Evolutionary conservation across 352 stramenopile species (phyloP).

Genomic region (Globisporangium abappressorium): DNA sequence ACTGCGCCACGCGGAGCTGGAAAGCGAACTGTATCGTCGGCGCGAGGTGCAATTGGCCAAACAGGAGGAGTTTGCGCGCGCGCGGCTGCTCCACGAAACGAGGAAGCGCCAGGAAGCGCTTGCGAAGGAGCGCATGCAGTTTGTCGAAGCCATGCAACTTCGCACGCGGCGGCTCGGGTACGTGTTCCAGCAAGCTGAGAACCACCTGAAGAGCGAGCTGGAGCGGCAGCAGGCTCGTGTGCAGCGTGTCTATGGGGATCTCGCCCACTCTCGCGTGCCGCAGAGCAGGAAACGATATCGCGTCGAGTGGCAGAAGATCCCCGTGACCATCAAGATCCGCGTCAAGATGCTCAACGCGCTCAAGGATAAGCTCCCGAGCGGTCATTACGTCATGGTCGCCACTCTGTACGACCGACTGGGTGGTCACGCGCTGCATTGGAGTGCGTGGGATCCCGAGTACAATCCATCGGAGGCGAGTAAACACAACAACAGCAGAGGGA

Average conservation of each 20-base stretch:
- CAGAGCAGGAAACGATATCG: conserved; percentile 51
- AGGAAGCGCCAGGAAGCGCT: conserved; percentile 37
- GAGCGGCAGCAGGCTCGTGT: conserved; percentile 63
- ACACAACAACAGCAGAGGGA: conserved; percentile 3
- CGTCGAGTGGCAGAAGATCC: conserved; percentile 71
- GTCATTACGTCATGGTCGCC: conserved; percentile 77
- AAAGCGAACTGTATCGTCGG: conserved; percentile 46
- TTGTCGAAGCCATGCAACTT: conserved; percentile 35
- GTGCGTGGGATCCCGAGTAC: conserved; percentile 50
- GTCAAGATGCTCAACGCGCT: conserved; percentile 65
- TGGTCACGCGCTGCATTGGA: conserved; percentile 77
- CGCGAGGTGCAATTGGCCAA: conserved; percentile 44
- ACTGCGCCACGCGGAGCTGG: conserved; percentile 44
- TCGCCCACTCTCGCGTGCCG: conserved; percentile 37
- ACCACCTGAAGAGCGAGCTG: conserved; percentile 51
- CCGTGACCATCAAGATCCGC: conserved; percentile 68
- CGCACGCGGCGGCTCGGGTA: conserved; percentile 52
- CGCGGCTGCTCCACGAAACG: conserved; percentile 40
- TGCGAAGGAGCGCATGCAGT: conserved; percentile 41
- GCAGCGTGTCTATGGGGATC: conserved; percentile 50
- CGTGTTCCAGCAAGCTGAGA: conserved; percentile 74
- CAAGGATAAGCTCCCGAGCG: conserved; percentile 80
- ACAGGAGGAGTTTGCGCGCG: conserved; percentile 35
- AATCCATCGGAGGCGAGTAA: background rate
- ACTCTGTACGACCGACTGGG: conserved; percentile 87